Conservation (phyloP, 2,329 filamentous ascomycete species). For the Colletotrichum falcatum region DNA sequence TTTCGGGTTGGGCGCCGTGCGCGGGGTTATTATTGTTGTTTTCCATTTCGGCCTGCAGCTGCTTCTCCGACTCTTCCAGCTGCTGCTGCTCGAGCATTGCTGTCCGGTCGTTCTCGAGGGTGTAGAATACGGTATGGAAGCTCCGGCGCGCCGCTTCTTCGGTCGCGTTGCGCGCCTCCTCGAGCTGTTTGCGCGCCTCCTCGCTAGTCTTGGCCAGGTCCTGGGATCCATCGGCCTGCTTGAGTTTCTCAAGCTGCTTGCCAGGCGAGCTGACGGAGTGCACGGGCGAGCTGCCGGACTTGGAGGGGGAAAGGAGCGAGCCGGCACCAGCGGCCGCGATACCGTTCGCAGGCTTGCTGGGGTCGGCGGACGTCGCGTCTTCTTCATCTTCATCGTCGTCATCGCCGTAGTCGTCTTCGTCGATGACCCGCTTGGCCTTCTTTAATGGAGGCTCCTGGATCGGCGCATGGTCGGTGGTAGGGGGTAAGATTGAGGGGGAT, state of each 20-base stretch:
- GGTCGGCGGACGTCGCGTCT: conserved; percentile 70
- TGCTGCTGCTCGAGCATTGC: conserved; percentile 99
- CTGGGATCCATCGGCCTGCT: conserved; percentile 60
- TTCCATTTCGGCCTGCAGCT: conserved; percentile 95
- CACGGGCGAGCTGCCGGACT: conserved; percentile 75
- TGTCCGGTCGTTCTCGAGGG: conserved; percentile 92
- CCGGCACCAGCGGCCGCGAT: conserved; percentile 65
- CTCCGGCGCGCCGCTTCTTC: conserved; percentile 90
- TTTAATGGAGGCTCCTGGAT: conserved; percentile 75
- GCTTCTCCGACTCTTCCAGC: conserved; percentile 94
- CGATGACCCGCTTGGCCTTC: conserved; percentile 80
- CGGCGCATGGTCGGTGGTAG: conserved; percentile 69
- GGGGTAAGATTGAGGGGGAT: conserved; percentile 59
- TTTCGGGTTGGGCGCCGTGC: conserved; percentile 65
- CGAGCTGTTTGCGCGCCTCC: conserved; percentile 91
- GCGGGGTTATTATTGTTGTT: conserved; percentile 66
- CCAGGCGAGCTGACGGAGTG: conserved; percentile 72
- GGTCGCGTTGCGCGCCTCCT: conserved; percentile 90
- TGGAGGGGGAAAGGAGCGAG: conserved; percentile 75
- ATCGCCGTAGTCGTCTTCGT: conserved; percentile 88
- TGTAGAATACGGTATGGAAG: conserved; percentile 95
- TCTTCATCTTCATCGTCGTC: conserved; percentile 84
- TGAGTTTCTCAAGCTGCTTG: conserved; percentile 64
- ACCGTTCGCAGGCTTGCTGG: conserved; percentile 65
- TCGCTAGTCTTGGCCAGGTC: conserved; percentile 78